Evolutionary conservation across 2,329 filamentous ascomycete species (phyloP).

Genomic region (Cercospora beticola): DNA sequence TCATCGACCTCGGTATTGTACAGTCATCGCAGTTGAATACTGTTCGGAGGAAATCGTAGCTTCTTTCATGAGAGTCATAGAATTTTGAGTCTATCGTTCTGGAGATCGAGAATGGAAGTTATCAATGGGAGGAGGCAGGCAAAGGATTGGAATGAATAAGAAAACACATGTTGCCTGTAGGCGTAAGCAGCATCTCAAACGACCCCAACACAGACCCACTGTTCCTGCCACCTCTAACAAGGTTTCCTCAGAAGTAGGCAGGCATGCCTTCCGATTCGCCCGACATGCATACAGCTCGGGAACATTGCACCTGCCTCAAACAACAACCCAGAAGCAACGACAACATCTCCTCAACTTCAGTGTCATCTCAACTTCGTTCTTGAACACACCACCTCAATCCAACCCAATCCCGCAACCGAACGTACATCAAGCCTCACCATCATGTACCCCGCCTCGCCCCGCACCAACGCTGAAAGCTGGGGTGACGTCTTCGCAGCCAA

Average conservation of each 20-base stretch:
- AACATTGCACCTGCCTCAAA: background rate
- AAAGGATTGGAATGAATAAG: too few species aligned
- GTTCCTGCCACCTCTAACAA: background rate
- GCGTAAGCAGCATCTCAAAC: background rate
- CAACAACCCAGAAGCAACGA: background rate
- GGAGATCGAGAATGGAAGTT: background rate
- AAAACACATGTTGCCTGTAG: background rate
- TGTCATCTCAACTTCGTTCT: background rate
- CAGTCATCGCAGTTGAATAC: background rate
- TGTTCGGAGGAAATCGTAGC: background rate
- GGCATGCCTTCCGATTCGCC: background rate
- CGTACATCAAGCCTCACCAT: background rate
- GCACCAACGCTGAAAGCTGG: constrained; percentile 3
- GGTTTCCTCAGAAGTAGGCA: background rate
- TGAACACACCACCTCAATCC: background rate
- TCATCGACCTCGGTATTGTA: too few species aligned
- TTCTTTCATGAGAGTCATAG: background rate
- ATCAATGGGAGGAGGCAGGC: too few species aligned
- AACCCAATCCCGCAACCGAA: background rate
- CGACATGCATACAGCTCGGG: background rate
- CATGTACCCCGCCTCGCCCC: background rate
- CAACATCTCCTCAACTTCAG: background rate
- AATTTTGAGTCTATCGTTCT: too few species aligned
- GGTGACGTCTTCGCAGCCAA: constrained; percentile 1
- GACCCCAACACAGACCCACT: background rate